These are phyloP conservation scores for Pouteria campechiana DNA, from an alignment of 179 eudicot species.

Conservation along the genomic window DNA sequence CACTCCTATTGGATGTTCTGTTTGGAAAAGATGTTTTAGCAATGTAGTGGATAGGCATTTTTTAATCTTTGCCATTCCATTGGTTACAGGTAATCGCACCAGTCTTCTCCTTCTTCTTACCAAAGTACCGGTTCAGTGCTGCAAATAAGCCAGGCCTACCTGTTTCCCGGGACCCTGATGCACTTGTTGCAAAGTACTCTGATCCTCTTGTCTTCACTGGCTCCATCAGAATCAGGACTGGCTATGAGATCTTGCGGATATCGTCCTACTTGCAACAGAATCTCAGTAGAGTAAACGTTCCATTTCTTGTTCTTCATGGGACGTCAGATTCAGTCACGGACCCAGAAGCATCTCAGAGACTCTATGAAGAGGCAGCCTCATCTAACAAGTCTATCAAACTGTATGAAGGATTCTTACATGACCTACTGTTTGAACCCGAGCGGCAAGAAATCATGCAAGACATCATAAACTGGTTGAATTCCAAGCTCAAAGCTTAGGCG, in stretches of 20 bases:
- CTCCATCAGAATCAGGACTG: slow-evolving; percentile 60
- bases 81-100: slow-evolving; percentile 57
- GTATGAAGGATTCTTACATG: slow-evolving; percentile 52
- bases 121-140: slow-evolving; percentile 63
- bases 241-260: slow-evolving; percentile 61
- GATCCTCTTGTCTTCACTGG: slow-evolving; percentile 88
- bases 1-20: neutral
- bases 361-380: slow-evolving; percentile 58
- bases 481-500: slow-evolving; percentile 11
- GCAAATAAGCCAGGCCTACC: slow-evolving; percentile 55
- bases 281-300: slow-evolving; percentile 26
- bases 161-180: slow-evolving; percentile 68
- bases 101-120: slow-evolving; percentile 50
- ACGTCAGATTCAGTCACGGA: slow-evolving; percentile 60
- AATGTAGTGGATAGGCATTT: neutral
- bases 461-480: slow-evolving; percentile 53
- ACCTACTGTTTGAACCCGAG: slow-evolving; percentile 78
- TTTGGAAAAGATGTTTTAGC: neutral
- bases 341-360: slow-evolving; percentile 50
- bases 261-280: slow-evolving; percentile 53
- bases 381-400: slow-evolving; percentile 50
- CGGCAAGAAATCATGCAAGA: slow-evolving; percentile 24
- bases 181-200: slow-evolving; percentile 57
- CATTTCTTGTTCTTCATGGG: slow-evolving; percentile 81
- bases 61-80: neutral